A percentile compares a stretch with the other conserved stretches of the same genome.
Evolutionary conservation across 2,329 filamentous ascomycete species (phyloP).

Genomic region (Alternaria ethzedia): DNA sequence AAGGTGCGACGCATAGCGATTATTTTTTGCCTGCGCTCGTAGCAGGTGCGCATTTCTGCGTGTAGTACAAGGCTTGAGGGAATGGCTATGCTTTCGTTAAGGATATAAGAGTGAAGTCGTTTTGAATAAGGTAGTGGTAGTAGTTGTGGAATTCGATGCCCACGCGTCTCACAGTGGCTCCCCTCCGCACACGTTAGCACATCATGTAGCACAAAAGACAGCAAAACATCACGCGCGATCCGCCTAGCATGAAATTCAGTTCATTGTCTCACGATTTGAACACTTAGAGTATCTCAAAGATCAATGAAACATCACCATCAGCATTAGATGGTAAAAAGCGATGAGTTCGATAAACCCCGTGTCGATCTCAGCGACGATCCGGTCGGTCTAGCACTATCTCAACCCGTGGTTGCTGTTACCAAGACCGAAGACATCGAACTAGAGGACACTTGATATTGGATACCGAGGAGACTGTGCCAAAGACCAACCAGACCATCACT

Average conservation of each 20-base stretch:
- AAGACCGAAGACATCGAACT: not conserved
- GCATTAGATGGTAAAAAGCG: not conserved
- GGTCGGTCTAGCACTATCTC: not conserved
- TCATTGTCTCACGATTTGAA: rapidly evolving
- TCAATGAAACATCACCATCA: not conserved
- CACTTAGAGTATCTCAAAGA: not conserved
- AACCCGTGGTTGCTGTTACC: not conserved
- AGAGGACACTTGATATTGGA: not conserved
- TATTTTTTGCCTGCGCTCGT: not conserved
- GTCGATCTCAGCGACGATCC: not conserved
- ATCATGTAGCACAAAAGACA: not conserved
- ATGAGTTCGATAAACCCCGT: not conserved
- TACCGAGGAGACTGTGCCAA: not conserved
- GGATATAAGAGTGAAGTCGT: no score
- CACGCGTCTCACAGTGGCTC: not conserved
- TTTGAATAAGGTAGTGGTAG: not conserved
- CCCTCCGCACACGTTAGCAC: not conserved
- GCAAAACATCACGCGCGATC: not conserved
- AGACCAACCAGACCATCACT: not conserved
- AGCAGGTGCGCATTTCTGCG: not conserved
- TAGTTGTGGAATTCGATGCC: not conserved
- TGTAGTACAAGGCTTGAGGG: not conserved
- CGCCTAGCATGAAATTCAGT: not conserved
- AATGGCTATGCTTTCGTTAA: not conserved
- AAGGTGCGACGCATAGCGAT: not conserved